phyloP scores from a whole-genome alignment of 495 filamentous ascomycete genomes.

The Bathelium albidoporum region DNA sequence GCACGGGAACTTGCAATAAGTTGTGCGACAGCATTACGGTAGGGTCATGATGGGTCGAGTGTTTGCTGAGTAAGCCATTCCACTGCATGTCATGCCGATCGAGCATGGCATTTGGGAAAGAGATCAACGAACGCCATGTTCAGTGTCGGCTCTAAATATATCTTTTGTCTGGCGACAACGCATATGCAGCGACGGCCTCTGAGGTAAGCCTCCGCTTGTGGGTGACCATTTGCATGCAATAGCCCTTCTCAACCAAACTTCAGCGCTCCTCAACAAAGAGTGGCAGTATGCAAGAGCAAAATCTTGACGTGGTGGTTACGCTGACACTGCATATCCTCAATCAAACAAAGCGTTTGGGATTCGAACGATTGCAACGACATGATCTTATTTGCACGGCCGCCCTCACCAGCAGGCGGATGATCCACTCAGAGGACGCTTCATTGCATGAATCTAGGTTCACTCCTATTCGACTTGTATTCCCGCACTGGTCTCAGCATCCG shows the following conservation, averaged over 20 bases:
- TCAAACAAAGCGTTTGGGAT: neutral
- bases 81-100: neutral
- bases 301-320: slow-evolving; percentile 3
- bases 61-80: too few species aligned
- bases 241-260: slow-evolving; percentile 2
- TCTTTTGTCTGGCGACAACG: neutral
- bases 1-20: too few species aligned
- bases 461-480: neutral
- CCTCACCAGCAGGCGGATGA: neutral
- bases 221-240: neutral
- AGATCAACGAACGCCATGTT: neutral
- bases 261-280: neutral
- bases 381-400: neutral
- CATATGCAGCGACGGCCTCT: neutral
- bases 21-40: neutral
- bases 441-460: neutral
- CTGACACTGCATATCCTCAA: neutral
- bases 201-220: neutral
- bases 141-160: neutral
- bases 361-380: neutral
- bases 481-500: neutral
- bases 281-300: neutral
- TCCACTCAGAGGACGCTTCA: neutral
- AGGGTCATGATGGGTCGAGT: too few species aligned
- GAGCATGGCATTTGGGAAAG: neutral